Evolutionary conservation across 2,329 filamentous ascomycete species (phyloP), one percentile per base, ranked within the genome.

Genomic region (Penicillium sp.): DNA sequence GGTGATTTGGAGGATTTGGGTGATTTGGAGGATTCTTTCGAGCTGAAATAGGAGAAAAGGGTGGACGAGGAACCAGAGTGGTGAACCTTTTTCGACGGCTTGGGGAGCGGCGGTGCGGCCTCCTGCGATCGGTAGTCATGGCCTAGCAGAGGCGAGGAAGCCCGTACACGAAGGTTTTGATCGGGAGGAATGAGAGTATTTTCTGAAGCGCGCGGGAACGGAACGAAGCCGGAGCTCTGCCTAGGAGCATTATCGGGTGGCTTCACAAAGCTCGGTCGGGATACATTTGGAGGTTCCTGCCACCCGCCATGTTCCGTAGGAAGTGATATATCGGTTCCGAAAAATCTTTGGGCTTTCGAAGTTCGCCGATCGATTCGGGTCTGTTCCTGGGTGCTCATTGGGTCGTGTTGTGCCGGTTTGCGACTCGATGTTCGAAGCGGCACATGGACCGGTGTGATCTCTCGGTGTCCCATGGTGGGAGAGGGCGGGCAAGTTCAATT

Each of bases 41-140:
- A 71, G 61, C 77, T 78, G 60, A 80, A 81, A 58, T 78, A 77
- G 43, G 80, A 81, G 59, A 73, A 76, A 12, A 81, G 64, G 4
- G 79, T 78, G 1, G 79, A 78, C 10, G 76, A 75, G 10, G 80
- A 81, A 29, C 74, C 73, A 49, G 76, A 70, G 46, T 78, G 66
- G 50, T 72, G 73, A 25, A 73, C 54, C 59, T 73, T 76, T 25
- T 75, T 75, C 19, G 72, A 74, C 8, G 66, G 61, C 43, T 69
- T 66, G 33, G 75, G 73, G n/a, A 74, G 56, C n/a, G 67, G 65
- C 27, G 68, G 67, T n/a, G 59, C 62, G 8, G 61, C 49, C 56
- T 69, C 62, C 33, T 69, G 62, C n/a, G 65, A 66, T 23, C 58
- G 65, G 59, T 75, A 77, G 10, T 71, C 67, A 19, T 77, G 70